Conservation (phyloP, 2,329 filamentous ascomycete species). For the Paracoccidioides lutzii region DNA sequence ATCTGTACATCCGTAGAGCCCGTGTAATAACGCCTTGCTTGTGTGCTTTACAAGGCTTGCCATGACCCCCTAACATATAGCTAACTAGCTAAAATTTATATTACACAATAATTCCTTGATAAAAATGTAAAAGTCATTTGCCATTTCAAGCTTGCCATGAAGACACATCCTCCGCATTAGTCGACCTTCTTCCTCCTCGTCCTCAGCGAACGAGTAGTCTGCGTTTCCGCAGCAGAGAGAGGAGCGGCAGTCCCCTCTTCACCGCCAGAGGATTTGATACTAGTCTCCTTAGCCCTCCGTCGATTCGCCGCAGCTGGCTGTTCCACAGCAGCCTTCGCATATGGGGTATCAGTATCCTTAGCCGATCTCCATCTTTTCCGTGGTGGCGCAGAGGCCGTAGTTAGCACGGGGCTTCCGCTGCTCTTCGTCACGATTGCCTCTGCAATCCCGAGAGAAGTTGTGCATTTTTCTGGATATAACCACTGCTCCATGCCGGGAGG, state of each 20-base stretch:
- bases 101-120: no score
- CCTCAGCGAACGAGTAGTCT: neutral
- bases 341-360: neutral
- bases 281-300: neutral
- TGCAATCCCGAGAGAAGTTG: conserved; percentile 1
- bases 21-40: no score
- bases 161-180: conserved; percentile 1
- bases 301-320: neutral
- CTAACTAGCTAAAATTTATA: no score
- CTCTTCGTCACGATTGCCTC: conserved; percentile 6
- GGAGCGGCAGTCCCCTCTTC: neutral
- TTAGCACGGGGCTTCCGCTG: neutral
- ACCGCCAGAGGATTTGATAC: neutral
- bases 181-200: conserved; percentile 1
- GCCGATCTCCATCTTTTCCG: neutral
- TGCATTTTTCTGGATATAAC: conserved; percentile 62
- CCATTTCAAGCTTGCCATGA: neutral
- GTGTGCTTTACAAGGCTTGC: no score
- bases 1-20: no score
- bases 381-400: neutral
- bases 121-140: neutral
- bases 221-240: neutral
- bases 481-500: conserved; percentile 81
- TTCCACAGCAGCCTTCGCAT: neutral
- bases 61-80: no score